Evolutionary conservation across 768 basidiomycete genomes (phyloP).

Genomic region (Chlorophyllum brunneum): DNA sequence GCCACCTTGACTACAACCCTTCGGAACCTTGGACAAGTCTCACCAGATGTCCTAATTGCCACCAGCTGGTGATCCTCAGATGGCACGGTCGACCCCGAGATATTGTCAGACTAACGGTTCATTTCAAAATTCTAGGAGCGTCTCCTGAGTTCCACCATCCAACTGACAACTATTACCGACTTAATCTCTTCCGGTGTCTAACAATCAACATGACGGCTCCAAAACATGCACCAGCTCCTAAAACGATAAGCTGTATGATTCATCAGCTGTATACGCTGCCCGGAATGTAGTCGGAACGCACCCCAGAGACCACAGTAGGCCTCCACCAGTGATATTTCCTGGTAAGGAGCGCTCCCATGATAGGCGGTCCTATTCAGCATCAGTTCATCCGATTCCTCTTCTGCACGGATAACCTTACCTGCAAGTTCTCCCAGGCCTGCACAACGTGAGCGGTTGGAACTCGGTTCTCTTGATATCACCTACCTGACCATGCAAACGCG

Average conservation of each 20-base stretch:
- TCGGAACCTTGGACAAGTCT: too few species aligned
- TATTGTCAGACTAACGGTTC: too few species aligned
- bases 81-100: too few species aligned
- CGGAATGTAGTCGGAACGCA: not conserved
- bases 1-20: too few species aligned
- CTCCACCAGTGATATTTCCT: constrained; percentile 14
- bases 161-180: not conserved
- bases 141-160: not conserved
- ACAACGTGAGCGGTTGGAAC: not conserved
- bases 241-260: not conserved
- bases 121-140: not conserved
- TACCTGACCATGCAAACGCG: constrained; percentile 17
- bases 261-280: not conserved
- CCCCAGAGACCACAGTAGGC: constrained; percentile 14
- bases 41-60: too few species aligned
- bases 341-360: constrained; percentile 16
- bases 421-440: constrained; percentile 14
- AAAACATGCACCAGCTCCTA: not conserved
- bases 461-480: not conserved
- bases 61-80: too few species aligned
- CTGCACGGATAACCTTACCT: constrained; percentile 5
- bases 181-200: not conserved
- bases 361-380: constrained; percentile 14
- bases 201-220: not conserved
- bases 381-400: not conserved